Conservation (phyloP, 2,329 filamentous ascomycete species). For the Fonsecaea pugnacius region DNA sequence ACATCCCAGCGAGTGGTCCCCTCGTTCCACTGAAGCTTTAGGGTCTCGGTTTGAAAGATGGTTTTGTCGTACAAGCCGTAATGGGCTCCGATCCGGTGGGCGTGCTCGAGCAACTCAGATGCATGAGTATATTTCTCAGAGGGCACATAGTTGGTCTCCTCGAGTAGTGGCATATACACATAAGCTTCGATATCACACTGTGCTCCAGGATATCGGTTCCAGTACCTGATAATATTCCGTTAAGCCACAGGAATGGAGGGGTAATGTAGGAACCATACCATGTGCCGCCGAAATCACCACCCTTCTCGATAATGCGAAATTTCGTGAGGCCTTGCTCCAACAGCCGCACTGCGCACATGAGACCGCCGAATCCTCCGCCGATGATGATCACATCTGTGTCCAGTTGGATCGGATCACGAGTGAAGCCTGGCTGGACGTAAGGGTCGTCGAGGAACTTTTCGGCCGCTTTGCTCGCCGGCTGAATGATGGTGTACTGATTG, state of each 20-base stretch:
- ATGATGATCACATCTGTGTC: conserved; percentile 20
- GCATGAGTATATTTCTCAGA: conserved; percentile 31
- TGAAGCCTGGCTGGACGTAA: conserved; percentile 27
- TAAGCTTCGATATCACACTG: conserved; percentile 29
- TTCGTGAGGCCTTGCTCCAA: conserved; percentile 23
- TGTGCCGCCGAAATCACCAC: conserved; percentile 30
- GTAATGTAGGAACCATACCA: conserved; percentile 24
- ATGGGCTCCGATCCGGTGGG: conserved; percentile 25
- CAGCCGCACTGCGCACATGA: conserved; percentile 19
- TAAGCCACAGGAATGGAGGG: background rate
- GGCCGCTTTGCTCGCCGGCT: conserved; percentile 18
- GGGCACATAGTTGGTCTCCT: conserved; percentile 32
- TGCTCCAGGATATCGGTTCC: conserved; percentile 38
- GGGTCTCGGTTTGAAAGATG: conserved; percentile 31
- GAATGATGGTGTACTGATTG: conserved; percentile 17
- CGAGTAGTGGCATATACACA: conserved; percentile 33
- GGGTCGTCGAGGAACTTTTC: conserved; percentile 21
- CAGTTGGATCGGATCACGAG: conserved; percentile 19
- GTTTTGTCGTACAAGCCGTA: conserved; percentile 25
- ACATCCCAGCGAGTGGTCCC: conserved; percentile 14
- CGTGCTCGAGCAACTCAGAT: conserved; percentile 29
- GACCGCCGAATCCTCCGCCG: conserved; percentile 17
- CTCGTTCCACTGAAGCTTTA: conserved; percentile 29
- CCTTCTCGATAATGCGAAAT: conserved; percentile 16
- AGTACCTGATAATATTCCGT: conserved; percentile 21